These are phyloP conservation scores for Coniochaeta sp. DNA, from an alignment of 2,329 filamentous ascomycete genomes.

Conservation along the genomic window DNA sequence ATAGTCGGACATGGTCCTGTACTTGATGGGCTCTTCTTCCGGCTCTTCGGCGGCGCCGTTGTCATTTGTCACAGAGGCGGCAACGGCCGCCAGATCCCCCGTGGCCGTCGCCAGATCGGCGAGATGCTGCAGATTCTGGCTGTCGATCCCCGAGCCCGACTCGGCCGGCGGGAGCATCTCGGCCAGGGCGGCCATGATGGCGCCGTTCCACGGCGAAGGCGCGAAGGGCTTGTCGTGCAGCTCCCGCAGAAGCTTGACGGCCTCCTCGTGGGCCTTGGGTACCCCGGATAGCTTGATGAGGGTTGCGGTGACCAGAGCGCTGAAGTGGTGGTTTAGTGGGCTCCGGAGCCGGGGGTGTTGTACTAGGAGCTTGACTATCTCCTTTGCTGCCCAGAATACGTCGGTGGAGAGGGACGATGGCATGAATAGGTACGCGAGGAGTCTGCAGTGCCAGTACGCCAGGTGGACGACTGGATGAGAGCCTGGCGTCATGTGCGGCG, in stretches of 20 bases:
- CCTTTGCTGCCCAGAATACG: conserved; percentile 52
- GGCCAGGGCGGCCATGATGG: conserved; percentile 44
- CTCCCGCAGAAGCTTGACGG: conserved; percentile 44
- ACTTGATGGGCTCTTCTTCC: conserved; percentile 9
- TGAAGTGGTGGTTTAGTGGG: conserved; percentile 62
- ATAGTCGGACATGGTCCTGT: conserved; percentile 23
- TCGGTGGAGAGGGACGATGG: conserved; percentile 47
- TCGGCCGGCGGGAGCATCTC: conserved; percentile 27
- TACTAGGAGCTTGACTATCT: conserved; percentile 51
- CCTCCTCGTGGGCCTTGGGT: conserved; percentile 49
- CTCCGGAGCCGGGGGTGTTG: conserved; percentile 46
- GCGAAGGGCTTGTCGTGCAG: conserved; percentile 46
- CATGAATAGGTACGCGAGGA: conserved; percentile 55
- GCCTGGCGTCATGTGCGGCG: conserved; percentile 44
- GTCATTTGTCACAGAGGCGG: conserved; percentile 4
- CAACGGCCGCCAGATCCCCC: conserved; percentile 15
- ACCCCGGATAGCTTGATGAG: conserved; percentile 51
- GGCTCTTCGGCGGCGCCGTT: neutral
- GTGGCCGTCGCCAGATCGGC: conserved; percentile 36
- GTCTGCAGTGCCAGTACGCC: conserved; percentile 62
- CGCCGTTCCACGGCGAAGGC: conserved; percentile 49
- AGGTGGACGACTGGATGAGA: conserved; percentile 54
- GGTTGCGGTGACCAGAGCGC: conserved; percentile 51
- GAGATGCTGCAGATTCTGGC: conserved; percentile 21
- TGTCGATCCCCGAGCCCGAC: conserved; percentile 27